Conservation (phyloP, 1,284 basidiomycete species). For the Leccinum huronense region DNA sequence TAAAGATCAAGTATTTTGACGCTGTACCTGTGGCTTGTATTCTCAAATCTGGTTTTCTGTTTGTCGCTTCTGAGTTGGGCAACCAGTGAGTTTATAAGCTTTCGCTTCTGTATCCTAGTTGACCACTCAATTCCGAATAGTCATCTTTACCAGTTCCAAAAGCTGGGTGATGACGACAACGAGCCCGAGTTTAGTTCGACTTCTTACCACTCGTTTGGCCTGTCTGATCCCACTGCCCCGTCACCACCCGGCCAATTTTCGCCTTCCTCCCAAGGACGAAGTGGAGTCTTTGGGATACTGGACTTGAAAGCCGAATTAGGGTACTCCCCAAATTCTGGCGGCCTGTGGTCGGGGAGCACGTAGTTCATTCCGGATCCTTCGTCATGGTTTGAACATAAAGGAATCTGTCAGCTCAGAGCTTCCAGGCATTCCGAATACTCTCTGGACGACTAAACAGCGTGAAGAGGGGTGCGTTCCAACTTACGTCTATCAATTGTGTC, state of each 20-base stretch:
- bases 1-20: constrained; percentile 99
- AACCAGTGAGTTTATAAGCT: constrained; percentile 71
- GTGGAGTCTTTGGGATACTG: constrained; percentile 81
- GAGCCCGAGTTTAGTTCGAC: constrained; percentile 89
- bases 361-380: constrained; percentile 81
- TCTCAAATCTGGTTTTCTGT: constrained; percentile 94
- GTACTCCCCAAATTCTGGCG: constrained; percentile 91
- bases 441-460: constrained; percentile 90
- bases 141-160: constrained; percentile 94
- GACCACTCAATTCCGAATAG: constrained; percentile 41
- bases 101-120: constrained; percentile 2
- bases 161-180: constrained; percentile 91
- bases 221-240: constrained; percentile 64
- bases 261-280: constrained; percentile 69
- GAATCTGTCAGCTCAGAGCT: constrained; percentile 92
- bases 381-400: constrained; percentile 91
- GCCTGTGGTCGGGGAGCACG: constrained; percentile 86
- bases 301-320: constrained; percentile 91
- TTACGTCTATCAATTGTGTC: not conserved
- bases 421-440: constrained; percentile 93
- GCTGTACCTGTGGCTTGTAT: constrained; percentile 95
- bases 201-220: constrained; percentile 78
- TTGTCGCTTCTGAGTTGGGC: constrained; percentile 92
- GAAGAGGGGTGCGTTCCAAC: constrained; percentile 69
- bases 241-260: constrained; percentile 82